A percentile compares a stretch with the other conserved stretches of the same genome.
Evolutionary conservation across 2,329 filamentous ascomycete species (phyloP).

Genomic region (Metarhizium rileyi): DNA sequence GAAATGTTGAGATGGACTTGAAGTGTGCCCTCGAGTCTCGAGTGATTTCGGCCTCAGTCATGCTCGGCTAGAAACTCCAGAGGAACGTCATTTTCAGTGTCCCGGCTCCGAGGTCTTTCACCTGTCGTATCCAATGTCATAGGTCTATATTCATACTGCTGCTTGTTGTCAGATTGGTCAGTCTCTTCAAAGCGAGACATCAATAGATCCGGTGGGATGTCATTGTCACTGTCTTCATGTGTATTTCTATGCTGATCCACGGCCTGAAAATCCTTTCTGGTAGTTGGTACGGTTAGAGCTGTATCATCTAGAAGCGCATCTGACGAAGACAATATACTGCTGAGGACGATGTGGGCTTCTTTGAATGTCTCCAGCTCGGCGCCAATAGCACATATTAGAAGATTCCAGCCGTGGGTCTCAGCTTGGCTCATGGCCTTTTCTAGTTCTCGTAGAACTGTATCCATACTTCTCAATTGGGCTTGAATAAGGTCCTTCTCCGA

Average conservation of each 20-base stretch:
- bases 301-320: neutral
- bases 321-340: neutral
- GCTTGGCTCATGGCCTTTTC: slow-evolving; percentile 44
- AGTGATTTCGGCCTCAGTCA: neutral
- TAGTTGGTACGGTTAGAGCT: neutral
- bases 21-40: neutral
- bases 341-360: slow-evolving; percentile 49
- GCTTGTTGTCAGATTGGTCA: slow-evolving; percentile 3
- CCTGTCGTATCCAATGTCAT: slow-evolving; percentile 5
- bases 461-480: slow-evolving; percentile 46
- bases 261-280: neutral
- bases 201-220: slow-evolving; percentile 17
- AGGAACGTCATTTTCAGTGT: slow-evolving; percentile 40
- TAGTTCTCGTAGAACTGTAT: slow-evolving; percentile 43
- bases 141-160: neutral
- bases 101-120: slow-evolving; percentile 15
- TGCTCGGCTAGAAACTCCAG: slow-evolving; percentile 42
- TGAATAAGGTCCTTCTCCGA: slow-evolving; percentile 30
- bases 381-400: slow-evolving; percentile 65
- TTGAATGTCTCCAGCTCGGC: slow-evolving; percentile 61
- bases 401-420: slow-evolving; percentile 57
- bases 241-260: neutral
- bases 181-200: slow-evolving; percentile 21
- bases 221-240: slow-evolving; percentile 13
- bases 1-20: neutral